phyloP scores from a whole-genome alignment of 2,329 filamentous ascomycete genomes.

The Cladosporium sp. region DNA sequence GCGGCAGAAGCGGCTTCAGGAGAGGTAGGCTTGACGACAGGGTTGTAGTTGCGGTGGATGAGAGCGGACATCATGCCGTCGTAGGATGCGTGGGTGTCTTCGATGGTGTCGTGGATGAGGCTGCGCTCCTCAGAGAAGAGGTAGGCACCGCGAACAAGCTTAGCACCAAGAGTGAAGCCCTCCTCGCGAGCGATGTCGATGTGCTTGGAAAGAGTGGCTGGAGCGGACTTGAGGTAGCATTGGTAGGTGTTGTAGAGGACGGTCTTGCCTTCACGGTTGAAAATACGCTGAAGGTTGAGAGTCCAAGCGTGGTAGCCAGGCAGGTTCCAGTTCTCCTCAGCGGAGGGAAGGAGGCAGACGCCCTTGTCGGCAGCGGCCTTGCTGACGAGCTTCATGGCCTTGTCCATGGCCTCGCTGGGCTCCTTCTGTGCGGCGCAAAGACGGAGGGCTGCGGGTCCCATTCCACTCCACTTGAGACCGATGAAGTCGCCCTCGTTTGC shows the following conservation, averaged over 20 bases:
- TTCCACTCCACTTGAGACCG: conserved; percentile 72
- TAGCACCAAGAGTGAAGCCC: conserved; percentile 55
- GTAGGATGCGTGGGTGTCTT: conserved; percentile 63
- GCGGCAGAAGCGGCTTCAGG: conserved; percentile 30
- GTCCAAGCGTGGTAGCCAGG: conserved; percentile 80
- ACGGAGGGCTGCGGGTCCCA: conserved; percentile 70
- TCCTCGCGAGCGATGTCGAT: conserved; percentile 48
- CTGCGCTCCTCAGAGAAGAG: conserved; percentile 51
- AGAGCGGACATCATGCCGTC: conserved; percentile 69
- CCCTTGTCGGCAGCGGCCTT: conserved; percentile 67
- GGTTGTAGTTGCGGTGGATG: conserved; percentile 63
- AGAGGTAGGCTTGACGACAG: conserved; percentile 48
- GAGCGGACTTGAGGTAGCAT: conserved; percentile 54
- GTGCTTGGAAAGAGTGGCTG: conserved; percentile 46
- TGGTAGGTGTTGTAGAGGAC: conserved; percentile 71
- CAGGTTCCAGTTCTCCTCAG: conserved; percentile 79
- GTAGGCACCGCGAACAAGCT: conserved; percentile 60
- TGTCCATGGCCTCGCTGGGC: conserved; percentile 64
- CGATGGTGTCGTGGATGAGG: conserved; percentile 56
- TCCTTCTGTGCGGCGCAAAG: conserved; percentile 63
- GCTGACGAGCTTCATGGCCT: conserved; percentile 74
- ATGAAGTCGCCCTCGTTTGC: conserved; percentile 54
- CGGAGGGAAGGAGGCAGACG: conserved; percentile 78
- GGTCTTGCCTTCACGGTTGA: conserved; percentile 54
- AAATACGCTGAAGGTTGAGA: conserved; percentile 55